Conservation (phyloP, 2,329 filamentous ascomycete species). For the Emericellopsis atlantica region DNA sequence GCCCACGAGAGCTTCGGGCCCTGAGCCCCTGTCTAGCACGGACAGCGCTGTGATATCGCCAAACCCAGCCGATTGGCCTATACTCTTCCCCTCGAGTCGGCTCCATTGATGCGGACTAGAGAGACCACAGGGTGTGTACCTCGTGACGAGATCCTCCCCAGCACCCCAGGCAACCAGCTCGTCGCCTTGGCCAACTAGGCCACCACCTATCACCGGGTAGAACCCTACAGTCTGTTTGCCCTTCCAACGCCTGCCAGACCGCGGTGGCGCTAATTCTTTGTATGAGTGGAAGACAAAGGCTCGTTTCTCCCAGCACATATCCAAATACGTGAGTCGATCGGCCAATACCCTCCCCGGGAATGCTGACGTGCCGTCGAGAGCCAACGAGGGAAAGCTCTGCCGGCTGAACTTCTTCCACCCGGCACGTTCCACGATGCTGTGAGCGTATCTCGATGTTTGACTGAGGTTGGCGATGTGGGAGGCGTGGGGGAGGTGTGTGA, state of each 20-base stretch:
- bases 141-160: constrained; percentile 35
- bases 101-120: constrained; percentile 19
- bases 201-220: constrained; percentile 34
- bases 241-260: constrained; percentile 7
- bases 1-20: constrained; percentile 27
- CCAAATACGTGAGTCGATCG: constrained; percentile 33
- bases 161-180: constrained; percentile 38
- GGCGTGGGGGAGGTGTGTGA: constrained; percentile 33
- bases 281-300: constrained; percentile 22
- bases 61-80: constrained; percentile 26
- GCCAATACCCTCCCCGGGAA: constrained; percentile 18
- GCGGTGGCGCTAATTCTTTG: constrained; percentile 6
- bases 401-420: constrained; percentile 39
- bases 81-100: constrained; percentile 20
- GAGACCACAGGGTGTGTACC: constrained; percentile 17
- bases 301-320: constrained; percentile 39
- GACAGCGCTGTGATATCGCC: constrained; percentile 37
- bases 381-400: constrained; percentile 21
- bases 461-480: constrained; percentile 30
- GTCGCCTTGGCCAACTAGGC: constrained; percentile 18
- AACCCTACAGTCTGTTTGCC: constrained; percentile 23
- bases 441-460: constrained; percentile 23
- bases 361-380: too few relatives aligned
- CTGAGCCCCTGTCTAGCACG: constrained; percentile 21
- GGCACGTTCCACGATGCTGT: constrained; percentile 22